Percentiles rank a stretch among this genome's conserved stretches.
These are phyloP conservation scores for Hymenoscyphus scutula DNA, from an alignment of 2,329 filamentous ascomycete species.

Conservation along the genomic window DNA sequence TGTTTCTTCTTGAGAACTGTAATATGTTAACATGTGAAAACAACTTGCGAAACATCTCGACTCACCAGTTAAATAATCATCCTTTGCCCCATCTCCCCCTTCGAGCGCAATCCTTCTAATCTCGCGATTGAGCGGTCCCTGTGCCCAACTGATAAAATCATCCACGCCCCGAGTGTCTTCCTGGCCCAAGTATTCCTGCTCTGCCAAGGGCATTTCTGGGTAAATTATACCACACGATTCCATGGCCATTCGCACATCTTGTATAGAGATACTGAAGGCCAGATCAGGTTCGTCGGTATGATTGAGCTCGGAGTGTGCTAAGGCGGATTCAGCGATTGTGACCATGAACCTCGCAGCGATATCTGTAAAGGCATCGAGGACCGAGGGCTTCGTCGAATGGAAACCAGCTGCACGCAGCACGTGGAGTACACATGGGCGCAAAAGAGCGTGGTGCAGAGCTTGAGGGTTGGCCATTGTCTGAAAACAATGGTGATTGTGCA, in stretches of 20 bases:
- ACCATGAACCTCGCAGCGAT: constrained; percentile 78
- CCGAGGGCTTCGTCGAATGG: constrained; percentile 75
- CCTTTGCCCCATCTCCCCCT: constrained; percentile 61
- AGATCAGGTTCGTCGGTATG: constrained; percentile 62
- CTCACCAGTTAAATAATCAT: constrained; percentile 67
- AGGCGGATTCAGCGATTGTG: constrained; percentile 70
- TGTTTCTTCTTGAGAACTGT: constrained; percentile 86
- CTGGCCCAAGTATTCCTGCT: constrained; percentile 62
- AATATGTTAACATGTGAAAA: constrained; percentile 24
- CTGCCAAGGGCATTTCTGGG: constrained; percentile 63
- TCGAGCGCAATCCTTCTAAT: constrained; percentile 77
- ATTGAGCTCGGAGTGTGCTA: constrained; percentile 58
- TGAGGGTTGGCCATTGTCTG: constrained; percentile 42
- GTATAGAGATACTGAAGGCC: constrained; percentile 60
- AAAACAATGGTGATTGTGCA: constrained; percentile 6
- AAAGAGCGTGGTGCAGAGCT: constrained; percentile 68
- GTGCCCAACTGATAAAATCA: constrained; percentile 77
- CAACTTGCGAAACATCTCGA: background rate
- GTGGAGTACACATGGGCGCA: constrained; percentile 84
- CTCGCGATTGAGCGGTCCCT: constrained; percentile 70
- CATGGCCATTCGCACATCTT: constrained; percentile 82
- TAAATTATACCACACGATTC: constrained; percentile 74
- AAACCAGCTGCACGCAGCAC: constrained; percentile 91
- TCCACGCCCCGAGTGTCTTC: constrained; percentile 78
- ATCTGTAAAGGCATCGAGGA: constrained; percentile 85